Base-by-base conservation (phyloP, 2,329 filamentous ascomycete genomes). In the Thermoascus crustaceus region DNA sequence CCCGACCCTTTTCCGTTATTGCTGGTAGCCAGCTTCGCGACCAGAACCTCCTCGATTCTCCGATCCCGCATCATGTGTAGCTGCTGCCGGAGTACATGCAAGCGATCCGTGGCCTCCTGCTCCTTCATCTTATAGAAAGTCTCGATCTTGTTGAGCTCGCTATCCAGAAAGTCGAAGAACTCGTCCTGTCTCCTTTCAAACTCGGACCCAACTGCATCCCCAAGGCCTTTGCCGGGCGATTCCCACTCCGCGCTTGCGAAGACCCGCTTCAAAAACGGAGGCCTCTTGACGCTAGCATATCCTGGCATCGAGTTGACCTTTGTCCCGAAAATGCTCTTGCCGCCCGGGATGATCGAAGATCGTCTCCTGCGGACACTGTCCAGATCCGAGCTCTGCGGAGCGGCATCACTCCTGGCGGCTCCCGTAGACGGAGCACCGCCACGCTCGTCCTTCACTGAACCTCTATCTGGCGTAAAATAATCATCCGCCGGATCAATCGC, bases 61-160 rank as follows among this genome's bases (percentile, higher is more conserved):
- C 82, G 76, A 55, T 93, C 86, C 29, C 87, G 76, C 86, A 96
- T 94, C 49, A 93, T 83, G 54, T 94, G 88, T 20, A 98, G 71
- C 57, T 98, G 91, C 34, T 87, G 78, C 26, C 84, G 76, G 30
- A 98, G 68, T 3, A 82, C 58, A 1, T 68, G 65, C 16, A 95
- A 66, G 2, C 88, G 76, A 36, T 80, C 67, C 0, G 78, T 82
- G 0, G 89, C 85, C 54, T 95, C 85, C 18, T 84, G 74, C 55
- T 98, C 91, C 55, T 95, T 95, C 46, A 76, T 66, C 48, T 76
- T 79, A 66, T 96, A 96, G 53, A 98, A 98, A 0, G 69, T 64
- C 55, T 98, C 88, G 7, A 98, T 85, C 62, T 96, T 98, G n/a
- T 80, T 72, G 9, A 98, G 68, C 61, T 98, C 83, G 7, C 67